Base-by-base conservation (phyloP, 495 filamentous ascomycete species). In the Aspergillus steynii region DNA sequence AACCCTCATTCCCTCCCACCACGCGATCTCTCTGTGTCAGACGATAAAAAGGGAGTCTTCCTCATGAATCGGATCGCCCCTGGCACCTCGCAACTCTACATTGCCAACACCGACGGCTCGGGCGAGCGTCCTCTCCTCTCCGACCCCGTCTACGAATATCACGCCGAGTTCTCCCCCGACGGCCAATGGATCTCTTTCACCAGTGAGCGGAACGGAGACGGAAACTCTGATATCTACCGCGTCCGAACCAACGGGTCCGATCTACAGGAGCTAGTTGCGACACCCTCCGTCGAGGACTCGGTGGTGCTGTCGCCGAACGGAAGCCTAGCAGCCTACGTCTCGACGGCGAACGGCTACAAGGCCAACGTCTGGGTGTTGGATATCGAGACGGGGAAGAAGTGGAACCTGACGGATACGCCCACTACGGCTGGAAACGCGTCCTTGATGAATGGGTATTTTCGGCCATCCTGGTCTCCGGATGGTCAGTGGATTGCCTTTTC, bases 41-140 rank as follows among this genome's bases (percentile, higher is more conserved):
- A 46, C 42, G 59, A 49, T 25, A 69, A 65, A 27, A 68, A 74
- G 14, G 68, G 68, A 10, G 56, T 71, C 0, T 63, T 76, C 32
- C 50, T 62, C 28, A 71, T 72, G 73, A 78, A 77, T 57, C 68
- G 74, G 9, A 75, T 78, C 54, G 63, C 62, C 7, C 73, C 76
- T 0, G 66, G 66, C 0, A 66, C 58, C 0, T 76, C 74, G 4
- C 29, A 66, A 32, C 55, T 77, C 0, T 78, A 73, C 46, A 65
- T 78, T 8, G 66, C 73, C 50, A 67, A 75, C 37, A 61, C 63
- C 0, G 68, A 78, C 50, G 71, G 74, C 26, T 66, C 53, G 8
- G 67, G 71, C 50, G 76, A 73, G n/a, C 63, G 64, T 9, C 55
- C 61, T 15, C 64, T 79, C 9, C 56, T 79, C 8, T 49, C 63